phyloP scores from a whole-genome alignment of 371 early-diverging fungal species.

The Dinochytrium kinnereticum region DNA sequence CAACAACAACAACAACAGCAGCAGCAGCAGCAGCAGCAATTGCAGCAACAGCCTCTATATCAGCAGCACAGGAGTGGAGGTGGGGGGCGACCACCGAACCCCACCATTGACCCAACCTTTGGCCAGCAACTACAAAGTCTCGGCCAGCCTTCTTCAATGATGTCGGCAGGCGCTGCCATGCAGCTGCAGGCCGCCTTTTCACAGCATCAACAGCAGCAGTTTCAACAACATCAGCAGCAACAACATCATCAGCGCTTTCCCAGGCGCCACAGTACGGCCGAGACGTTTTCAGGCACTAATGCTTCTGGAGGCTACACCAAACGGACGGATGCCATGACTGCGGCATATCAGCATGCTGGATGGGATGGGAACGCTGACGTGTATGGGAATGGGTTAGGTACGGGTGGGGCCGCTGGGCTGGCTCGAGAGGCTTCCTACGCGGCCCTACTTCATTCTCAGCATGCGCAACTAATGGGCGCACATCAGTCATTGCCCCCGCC shows the following conservation, averaged over 20 bases:
- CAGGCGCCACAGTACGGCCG: background rate
- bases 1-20: too few relatives aligned
- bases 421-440: background rate
- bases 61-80: background rate
- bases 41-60: background rate
- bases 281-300: background rate
- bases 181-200: background rate
- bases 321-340: background rate
- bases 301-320: background rate
- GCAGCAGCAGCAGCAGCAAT: background rate
- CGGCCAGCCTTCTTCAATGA: background rate
- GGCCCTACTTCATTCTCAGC: background rate
- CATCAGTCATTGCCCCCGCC: too few relatives aligned
- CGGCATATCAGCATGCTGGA: background rate
- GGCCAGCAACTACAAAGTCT: background rate
- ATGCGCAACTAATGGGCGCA: background rate
- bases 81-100: background rate
- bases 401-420: background rate
- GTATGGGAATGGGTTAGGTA: background rate
- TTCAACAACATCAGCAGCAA: constrained; percentile 2
- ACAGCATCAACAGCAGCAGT: constrained; percentile 8
- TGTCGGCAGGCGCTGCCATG: background rate
- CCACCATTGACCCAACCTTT: background rate
- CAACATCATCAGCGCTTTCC: background rate
- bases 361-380: background rate